Conservation (phyloP, 2,329 filamentous ascomycete genomes). For the Alternaria incomplexa region DNA sequence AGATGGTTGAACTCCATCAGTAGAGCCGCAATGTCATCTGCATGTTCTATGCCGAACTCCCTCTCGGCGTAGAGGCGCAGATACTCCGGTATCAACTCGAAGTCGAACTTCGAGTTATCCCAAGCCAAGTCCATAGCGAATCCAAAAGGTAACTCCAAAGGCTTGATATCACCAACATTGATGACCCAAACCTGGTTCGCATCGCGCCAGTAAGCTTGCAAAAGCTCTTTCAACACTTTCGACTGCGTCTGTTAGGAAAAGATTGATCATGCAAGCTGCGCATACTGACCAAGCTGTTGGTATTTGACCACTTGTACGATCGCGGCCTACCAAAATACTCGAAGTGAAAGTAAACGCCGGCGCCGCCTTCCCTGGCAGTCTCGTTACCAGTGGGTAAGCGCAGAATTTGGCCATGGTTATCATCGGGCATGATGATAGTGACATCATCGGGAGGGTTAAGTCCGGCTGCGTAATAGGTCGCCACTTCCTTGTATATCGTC, state of each 20-base stretch:
- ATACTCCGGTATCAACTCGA: slow-evolving; percentile 52
- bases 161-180: slow-evolving; percentile 69
- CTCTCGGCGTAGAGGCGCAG: slow-evolving; percentile 51
- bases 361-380: slow-evolving; percentile 60
- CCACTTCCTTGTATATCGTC: slow-evolving; percentile 58
- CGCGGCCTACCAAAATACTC: slow-evolving; percentile 66
- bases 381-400: slow-evolving; percentile 65
- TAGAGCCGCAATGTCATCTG: slow-evolving; percentile 3
- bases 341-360: slow-evolving; percentile 69
- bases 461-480: slow-evolving; percentile 68
- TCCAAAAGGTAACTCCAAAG: slow-evolving; percentile 48
- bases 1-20: slow-evolving; percentile 45
- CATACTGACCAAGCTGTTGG: slow-evolving; percentile 61
- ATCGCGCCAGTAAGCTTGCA: slow-evolving; percentile 62
- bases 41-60: slow-evolving; percentile 15
- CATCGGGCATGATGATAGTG: slow-evolving; percentile 70
- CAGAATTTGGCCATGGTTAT: slow-evolving; percentile 70
- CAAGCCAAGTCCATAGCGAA: background rate
- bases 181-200: slow-evolving; percentile 68
- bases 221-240: slow-evolving; percentile 67
- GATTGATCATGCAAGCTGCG: background rate
- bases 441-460: slow-evolving; percentile 67
- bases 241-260: background rate
- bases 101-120: slow-evolving; percentile 13
- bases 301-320: slow-evolving; percentile 65